These are phyloP conservation scores for Hyaloscypha finlandica DNA, from an alignment of 495 filamentous ascomycete genomes.

Conservation along the genomic window DNA sequence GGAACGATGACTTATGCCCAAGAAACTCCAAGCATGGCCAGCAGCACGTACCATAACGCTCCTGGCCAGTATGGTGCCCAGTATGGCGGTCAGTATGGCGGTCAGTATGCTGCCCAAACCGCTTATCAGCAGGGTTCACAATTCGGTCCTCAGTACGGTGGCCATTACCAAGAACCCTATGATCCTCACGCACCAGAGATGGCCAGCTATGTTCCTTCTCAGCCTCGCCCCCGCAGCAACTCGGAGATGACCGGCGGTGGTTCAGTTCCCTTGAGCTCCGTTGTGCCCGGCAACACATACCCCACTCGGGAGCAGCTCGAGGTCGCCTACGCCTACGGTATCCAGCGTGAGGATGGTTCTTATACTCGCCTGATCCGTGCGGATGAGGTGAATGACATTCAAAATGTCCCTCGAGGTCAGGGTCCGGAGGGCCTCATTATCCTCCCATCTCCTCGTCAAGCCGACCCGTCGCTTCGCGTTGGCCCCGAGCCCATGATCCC, in stretches of 20 bases:
- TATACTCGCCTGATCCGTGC: constrained; percentile 64
- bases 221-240: background rate
- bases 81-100: background rate
- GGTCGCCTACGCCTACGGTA: constrained; percentile 24
- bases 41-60: no score
- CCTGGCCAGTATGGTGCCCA: no score
- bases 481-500: constrained; percentile 15
- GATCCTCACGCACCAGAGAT: background rate
- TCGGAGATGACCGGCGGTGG: background rate
- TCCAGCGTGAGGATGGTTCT: constrained; percentile 52
- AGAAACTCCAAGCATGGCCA: no score
- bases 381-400: constrained; percentile 44
- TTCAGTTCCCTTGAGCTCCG: constrained; percentile 6
- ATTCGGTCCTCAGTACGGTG: no score
- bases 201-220: background rate
- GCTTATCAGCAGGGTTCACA: no score
- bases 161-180: background rate
- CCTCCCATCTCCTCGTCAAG: constrained; percentile 40
- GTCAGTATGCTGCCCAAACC: background rate
- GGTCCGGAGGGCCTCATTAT: constrained; percentile 41
- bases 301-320: constrained; percentile 12
- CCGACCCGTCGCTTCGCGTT: constrained; percentile 28
- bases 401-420: constrained; percentile 30
- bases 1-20: no score
- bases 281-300: constrained; percentile 20